Evolutionary conservation across 1,139 yeast genomes (phyloP).

Genomic region (Meyerozyma guilliermondii): DNA sequence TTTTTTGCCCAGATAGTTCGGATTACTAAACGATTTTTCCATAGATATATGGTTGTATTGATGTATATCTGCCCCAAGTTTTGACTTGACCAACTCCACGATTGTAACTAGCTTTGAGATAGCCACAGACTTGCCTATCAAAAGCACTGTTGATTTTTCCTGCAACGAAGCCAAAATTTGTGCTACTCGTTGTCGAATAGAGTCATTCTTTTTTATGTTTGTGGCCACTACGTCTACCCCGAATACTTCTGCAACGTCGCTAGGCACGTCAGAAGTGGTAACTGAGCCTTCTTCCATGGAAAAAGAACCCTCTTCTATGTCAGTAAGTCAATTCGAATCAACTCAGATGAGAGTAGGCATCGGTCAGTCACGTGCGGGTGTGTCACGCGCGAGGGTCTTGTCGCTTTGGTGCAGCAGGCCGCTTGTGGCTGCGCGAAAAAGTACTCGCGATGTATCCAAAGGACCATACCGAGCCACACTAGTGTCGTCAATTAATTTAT

Average conservation of each 20-base stretch:
- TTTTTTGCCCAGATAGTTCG: background rate
- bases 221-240: background rate
- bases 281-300: too few species aligned
- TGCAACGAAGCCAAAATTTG: background rate
- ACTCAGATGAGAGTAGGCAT: too few species aligned
- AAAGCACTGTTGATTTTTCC: background rate
- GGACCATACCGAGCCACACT: background rate
- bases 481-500: background rate
- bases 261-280: too few species aligned
- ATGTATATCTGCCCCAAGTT: background rate
- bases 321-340: too few species aligned
- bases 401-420: background rate
- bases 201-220: background rate
- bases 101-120: background rate
- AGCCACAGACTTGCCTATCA: background rate
- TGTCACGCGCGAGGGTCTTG: background rate
- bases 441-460: background rate
- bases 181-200: background rate
- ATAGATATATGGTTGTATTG: slow-evolving; percentile 1
- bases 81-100: background rate
- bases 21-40: background rate
- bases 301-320: too few species aligned
- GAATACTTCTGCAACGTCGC: background rate
- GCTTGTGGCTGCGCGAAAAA: background rate
- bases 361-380: background rate